Evolutionary conservation across 495 filamentous ascomycete species (phyloP).

Genomic region (Cenococcum geophilum): DNA sequence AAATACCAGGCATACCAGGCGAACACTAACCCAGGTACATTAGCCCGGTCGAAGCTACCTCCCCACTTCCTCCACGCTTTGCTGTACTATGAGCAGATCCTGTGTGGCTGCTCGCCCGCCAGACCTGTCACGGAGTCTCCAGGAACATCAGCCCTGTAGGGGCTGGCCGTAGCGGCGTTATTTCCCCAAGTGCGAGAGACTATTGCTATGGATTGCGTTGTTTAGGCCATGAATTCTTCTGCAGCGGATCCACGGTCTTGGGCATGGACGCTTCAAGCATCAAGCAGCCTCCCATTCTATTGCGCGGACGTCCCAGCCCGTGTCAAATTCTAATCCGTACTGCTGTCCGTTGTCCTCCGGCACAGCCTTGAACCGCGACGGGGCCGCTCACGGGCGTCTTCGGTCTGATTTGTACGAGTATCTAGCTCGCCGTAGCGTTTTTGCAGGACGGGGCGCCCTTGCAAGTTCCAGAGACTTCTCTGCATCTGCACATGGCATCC

Average conservation of each 20-base stretch:
- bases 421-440: background rate
- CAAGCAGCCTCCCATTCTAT: background rate
- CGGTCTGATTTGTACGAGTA: background rate
- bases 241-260: background rate
- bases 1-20: constrained; percentile 6
- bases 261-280: background rate
- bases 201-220: too few relatives aligned
- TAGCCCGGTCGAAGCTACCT: constrained; percentile 19
- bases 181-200: too few relatives aligned
- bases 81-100: constrained; percentile 20
- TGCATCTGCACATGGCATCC: constrained; percentile 28
- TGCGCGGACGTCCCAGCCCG: background rate
- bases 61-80: constrained; percentile 8
- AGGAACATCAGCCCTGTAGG: constrained; percentile 26
- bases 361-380: background rate
- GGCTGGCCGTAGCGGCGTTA: background rate
- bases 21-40: constrained; percentile 16
- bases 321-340: background rate
- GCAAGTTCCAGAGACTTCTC: background rate
- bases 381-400: background rate
- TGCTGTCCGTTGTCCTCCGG: background rate
- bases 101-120: constrained; percentile 19
- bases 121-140: constrained; percentile 19
- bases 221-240: too few relatives aligned
- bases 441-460: background rate